A percentile compares a stretch with the other conserved stretches of the same genome.
phyloP scores from a whole-genome alignment of 306 rosid genomes.

The Glycine latifolia region DNA sequence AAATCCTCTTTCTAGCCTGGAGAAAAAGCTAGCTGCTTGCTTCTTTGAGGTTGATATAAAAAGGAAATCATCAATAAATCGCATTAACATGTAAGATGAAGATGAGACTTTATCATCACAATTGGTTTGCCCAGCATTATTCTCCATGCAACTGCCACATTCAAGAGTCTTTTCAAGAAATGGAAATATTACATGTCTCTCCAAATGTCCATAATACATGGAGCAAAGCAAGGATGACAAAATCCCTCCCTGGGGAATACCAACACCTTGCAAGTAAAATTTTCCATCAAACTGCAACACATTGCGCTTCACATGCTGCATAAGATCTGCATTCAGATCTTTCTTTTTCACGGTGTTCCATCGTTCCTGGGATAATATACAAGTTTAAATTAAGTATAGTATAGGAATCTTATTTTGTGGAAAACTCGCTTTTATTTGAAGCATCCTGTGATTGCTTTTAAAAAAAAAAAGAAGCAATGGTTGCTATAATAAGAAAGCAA shows the following conservation, averaged over 20 bases:
- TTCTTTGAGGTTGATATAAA: conserved; percentile 81
- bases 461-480: too few species aligned
- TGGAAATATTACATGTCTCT: conserved; percentile 72
- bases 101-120: conserved; percentile 43
- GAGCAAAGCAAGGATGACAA: conserved; percentile 88
- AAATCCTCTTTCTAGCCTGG: conserved; percentile 81
- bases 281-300: conserved; percentile 74
- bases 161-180: conserved; percentile 62
- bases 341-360: conserved; percentile 55
- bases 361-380: conserved; percentile 55
- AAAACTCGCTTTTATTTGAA: too few species aligned
- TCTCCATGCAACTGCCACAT: conserved; percentile 46
- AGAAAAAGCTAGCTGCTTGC: conserved; percentile 71
- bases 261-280: conserved; percentile 78
- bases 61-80: conserved; percentile 81
- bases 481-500: too few species aligned
- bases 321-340: conserved; percentile 52
- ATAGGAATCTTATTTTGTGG: neutral
- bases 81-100: conserved; percentile 60
- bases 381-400: conserved; percentile 31
- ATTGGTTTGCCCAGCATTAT: conserved; percentile 41
- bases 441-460: too few species aligned
- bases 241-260: conserved; percentile 96
- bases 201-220: conserved; percentile 79
- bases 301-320: conserved; percentile 80